Evolutionary conservation across 2,329 filamentous ascomycete species (phyloP).

Genomic region (Fusarium armeniacum): DNA sequence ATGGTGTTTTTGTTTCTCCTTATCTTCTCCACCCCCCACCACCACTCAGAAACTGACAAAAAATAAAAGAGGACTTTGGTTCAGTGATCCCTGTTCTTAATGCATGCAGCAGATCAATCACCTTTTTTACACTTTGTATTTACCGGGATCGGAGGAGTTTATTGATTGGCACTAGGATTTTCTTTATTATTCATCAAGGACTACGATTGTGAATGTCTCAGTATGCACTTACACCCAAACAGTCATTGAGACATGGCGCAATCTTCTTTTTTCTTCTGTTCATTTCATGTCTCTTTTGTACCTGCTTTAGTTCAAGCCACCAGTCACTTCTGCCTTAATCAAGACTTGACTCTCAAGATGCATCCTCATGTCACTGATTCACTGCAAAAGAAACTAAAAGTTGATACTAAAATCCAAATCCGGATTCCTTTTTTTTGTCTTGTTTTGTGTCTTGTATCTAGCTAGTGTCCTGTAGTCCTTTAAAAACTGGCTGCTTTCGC

Average conservation of each 20-base stretch:
- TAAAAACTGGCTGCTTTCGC: slow-evolving; percentile 18
- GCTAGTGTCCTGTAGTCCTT: slow-evolving; percentile 38
- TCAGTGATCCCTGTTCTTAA: slow-evolving; percentile 13
- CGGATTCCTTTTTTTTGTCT: slow-evolving; percentile 37
- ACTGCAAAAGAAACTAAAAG: not conserved
- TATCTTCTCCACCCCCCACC: not conserved
- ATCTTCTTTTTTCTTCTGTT: slow-evolving; percentile 11
- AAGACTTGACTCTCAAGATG: not conserved
- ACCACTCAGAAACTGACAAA: too few species aligned
- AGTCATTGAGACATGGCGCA: slow-evolving; percentile 32
- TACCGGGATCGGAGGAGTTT: not conserved
- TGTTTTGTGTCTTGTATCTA: slow-evolving; percentile 43
- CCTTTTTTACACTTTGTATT: slow-evolving; percentile 42
- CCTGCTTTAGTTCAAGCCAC: slow-evolving; percentile 33
- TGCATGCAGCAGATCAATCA: slow-evolving; percentile 17
- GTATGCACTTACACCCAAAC: not conserved
- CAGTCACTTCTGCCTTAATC: not conserved
- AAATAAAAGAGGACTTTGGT: slow-evolving; percentile 32
- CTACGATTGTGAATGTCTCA: slow-evolving; percentile 3
- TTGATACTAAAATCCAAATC: slow-evolving; percentile 34
- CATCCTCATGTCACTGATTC: not conserved
- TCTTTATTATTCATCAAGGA: too few species aligned
- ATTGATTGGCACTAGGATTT: not conserved
- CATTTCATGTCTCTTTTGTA: slow-evolving; percentile 2
- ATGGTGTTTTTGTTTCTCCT: slow-evolving; percentile 29